These are phyloP conservation scores for Vigna radiata DNA, from an alignment of 306 rosid genomes.

Conservation along the genomic window DNA sequence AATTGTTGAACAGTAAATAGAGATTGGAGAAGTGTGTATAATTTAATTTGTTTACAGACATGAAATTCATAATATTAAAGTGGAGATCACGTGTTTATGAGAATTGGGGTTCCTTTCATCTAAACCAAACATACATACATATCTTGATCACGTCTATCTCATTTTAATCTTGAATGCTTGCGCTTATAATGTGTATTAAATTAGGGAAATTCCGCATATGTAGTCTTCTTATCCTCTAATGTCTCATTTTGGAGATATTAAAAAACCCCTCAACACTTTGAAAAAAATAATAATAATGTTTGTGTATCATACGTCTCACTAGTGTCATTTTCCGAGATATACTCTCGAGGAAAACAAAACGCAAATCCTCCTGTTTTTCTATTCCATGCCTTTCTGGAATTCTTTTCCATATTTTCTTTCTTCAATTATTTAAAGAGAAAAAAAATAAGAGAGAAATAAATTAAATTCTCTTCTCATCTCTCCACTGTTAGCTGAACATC, in stretches of 20 bases:
- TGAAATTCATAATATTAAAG: not conserved
- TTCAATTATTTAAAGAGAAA: not conserved
- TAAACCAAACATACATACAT: not conserved
- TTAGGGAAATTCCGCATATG: constrained; percentile 5
- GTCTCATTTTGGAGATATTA: constrained; percentile 18
- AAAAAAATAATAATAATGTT: constrained; percentile 23
- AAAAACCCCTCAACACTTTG: not conserved
- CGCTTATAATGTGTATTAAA: not conserved
- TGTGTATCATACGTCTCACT: constrained; percentile 50
- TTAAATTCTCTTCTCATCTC: constrained; percentile 25
- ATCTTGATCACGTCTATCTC: constrained; percentile 9
- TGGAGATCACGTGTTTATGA: constrained; percentile 20
- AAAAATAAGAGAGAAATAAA: not conserved
- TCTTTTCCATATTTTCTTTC: constrained; percentile 25
- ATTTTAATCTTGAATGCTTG: not conserved
- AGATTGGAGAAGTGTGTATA: not conserved
- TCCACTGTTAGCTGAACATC: constrained; percentile 35
- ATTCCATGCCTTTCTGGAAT: constrained; percentile 52
- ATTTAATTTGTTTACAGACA: not conserved
- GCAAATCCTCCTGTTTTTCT: constrained; percentile 52
- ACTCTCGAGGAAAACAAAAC: constrained; percentile 68
- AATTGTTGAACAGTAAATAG: not conserved
- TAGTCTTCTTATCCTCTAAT: constrained; percentile 44
- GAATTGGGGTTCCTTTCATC: constrained; percentile 7
- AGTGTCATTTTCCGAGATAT: constrained; percentile 91